Base-by-base conservation (phyloP, 371 early-diverging fungal species). In the Mucor piriformis region DNA sequence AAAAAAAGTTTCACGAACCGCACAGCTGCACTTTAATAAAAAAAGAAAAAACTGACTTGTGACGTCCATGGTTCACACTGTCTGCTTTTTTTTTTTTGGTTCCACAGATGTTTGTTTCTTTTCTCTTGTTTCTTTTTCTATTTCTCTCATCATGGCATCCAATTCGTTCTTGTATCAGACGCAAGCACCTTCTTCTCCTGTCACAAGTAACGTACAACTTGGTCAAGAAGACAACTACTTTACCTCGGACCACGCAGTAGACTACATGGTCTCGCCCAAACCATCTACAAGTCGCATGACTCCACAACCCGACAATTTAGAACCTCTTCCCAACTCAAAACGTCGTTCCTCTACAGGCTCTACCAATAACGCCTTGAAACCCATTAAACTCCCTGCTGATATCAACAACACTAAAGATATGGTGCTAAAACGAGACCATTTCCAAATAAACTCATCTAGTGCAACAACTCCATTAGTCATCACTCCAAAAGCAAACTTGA, bases 191-290 rank as follows among this genome's bases (percentile, higher is more conserved):
- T 48, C 64, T 42, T 57, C 63, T 1, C 60, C 60, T 25, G 44
- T 52, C 25, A 43, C 55, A 3, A 53, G 35, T 13, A 50, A 42
- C 52, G 34, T 1, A 12, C 42, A 58, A 33, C 49, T 32, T 1
- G 50, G 29, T 8, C 15, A 18, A 10, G 51, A 59, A 21, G 57
- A 63, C 13, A 54, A 50, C 25, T 54, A 58, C 27, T 63, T 48
- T 38, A 63, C 24, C 20, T 57, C 44, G 24, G 56, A 54, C 7
- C 58, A 57, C 15, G 23, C 54, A 5, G 65, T 60, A 23, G 59
- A 64, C 21, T 59, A 59, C 16, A 46, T 66, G 8, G 67, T 57
- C 2, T 66, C 63, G 7, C 63, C 63, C 42, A 66, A 57, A 50
- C 63, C 63, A 8, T 69, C 65, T 7, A 57, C 25, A 11, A 59